Evolutionary conservation across 1,284 basidiomycete species (phyloP).

Genomic region (Leccinum fuscescens): DNA sequence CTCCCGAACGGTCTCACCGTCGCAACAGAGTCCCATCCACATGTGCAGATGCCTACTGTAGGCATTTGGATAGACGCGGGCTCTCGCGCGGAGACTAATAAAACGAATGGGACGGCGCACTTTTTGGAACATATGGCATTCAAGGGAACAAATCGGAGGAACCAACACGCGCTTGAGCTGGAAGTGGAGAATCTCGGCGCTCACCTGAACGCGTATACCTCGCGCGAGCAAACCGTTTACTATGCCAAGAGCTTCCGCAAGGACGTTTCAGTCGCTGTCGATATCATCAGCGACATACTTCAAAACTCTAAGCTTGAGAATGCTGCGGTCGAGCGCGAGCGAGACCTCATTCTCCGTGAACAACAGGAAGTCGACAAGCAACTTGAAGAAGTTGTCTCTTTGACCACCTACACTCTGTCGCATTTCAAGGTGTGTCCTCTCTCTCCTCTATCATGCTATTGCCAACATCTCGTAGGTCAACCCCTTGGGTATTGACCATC

Average conservation of each 20-base stretch:
- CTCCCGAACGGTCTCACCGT: conserved; percentile 92
- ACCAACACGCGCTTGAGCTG: conserved; percentile 90
- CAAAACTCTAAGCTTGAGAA: conserved; percentile 96
- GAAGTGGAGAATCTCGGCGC: conserved; percentile 99
- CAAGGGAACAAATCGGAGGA: conserved; percentile 90
- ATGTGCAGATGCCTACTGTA: conserved; percentile 95
- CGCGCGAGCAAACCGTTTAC: conserved; percentile 98
- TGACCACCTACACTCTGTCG: conserved; percentile 95
- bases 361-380: conserved; percentile 99
- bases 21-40: conserved; percentile 87
- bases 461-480: conserved; percentile 58
- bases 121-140: conserved; percentile 99
- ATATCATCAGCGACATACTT: conserved; percentile 98
- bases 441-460: conserved; percentile 8
- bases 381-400: conserved; percentile 94
- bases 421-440: conserved; percentile 78
- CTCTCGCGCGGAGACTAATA: conserved; percentile 91
- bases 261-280: conserved; percentile 89
- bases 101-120: conserved; percentile 95
- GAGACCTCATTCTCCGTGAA: conserved; percentile 95
- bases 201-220: conserved; percentile 98
- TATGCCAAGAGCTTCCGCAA: conserved; percentile 99
- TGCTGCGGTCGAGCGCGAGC: conserved; percentile 90
- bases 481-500: conserved; percentile 91
- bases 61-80: conserved; percentile 99